Conservation (phyloP, 805 yeast genomes). For the Sugiyamaella boreocaroliniensis region DNA sequence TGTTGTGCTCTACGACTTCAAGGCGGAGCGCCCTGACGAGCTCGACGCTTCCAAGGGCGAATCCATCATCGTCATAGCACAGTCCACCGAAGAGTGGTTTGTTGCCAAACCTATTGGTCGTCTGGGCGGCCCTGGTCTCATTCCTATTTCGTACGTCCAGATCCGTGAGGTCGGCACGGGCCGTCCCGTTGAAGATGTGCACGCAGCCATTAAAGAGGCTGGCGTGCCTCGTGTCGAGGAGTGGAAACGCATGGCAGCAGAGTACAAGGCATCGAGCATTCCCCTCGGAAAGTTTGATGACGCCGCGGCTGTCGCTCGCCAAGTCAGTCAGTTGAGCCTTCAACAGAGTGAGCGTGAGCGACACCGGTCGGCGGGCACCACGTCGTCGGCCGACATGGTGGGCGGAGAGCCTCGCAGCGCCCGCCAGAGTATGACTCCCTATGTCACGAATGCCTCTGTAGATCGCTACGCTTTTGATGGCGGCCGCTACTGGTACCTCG, state of each 20-base stretch:
- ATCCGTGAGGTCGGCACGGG: conserved; percentile 70
- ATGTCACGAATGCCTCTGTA: conserved; percentile 60
- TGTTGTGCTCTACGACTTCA: conserved; percentile 75
- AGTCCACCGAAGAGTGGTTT: conserved; percentile 94
- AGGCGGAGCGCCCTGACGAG: conserved; percentile 79
- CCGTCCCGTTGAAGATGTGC: conserved; percentile 48
- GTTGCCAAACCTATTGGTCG: conserved; percentile 94
- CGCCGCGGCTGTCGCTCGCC: conserved; percentile 7
- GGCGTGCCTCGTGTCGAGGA: conserved; percentile 88
- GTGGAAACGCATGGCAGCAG: conserved; percentile 89
- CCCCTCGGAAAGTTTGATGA: conserved; percentile 51
- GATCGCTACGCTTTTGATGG: conserved; percentile 74
- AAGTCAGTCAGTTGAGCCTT: neutral
- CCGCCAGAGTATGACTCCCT: conserved; percentile 15
- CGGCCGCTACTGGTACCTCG: conserved; percentile 83
- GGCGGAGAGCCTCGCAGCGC: neutral
- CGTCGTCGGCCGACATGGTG: neutral
- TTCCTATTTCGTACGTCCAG: conserved; percentile 86
- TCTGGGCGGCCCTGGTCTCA: conserved; percentile 94
- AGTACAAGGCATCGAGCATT: conserved; percentile 84
- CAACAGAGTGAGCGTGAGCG: neutral
- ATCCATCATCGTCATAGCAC: conserved; percentile 87
- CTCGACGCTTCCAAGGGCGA: conserved; percentile 80
- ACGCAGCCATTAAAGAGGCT: conserved; percentile 55
- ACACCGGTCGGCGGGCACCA: neutral